Percentiles rank a stretch among this genome's conserved stretches.
phyloP scores from a whole-genome alignment of 768 basidiomycete genomes.

The Hypholoma fasciculare region DNA sequence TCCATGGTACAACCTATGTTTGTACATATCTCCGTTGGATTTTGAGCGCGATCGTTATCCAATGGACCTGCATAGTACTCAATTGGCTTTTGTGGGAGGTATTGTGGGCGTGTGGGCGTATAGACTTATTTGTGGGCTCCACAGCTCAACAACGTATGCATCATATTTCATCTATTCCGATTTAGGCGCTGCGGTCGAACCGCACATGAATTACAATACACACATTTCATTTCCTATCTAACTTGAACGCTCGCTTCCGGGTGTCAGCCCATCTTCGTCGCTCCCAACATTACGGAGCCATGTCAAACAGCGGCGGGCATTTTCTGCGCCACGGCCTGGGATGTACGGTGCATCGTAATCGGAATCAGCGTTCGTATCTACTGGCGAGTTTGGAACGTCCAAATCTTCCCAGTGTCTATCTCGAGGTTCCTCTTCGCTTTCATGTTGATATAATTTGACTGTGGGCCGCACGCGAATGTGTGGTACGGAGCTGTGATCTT shows the following conservation, averaged over 20 bases:
- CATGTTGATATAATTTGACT: background rate
- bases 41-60: background rate
- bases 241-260: background rate
- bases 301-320: background rate
- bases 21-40: background rate
- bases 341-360: background rate
- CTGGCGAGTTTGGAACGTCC: background rate
- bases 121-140: too few species aligned
- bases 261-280: background rate
- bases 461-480: background rate
- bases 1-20: background rate
- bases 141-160: too few species aligned
- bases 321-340: background rate
- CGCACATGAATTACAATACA: background rate
- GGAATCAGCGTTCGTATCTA: background rate
- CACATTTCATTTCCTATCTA: background rate
- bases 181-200: too few species aligned
- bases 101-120: too few species aligned
- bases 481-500: background rate
- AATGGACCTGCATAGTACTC: too few species aligned
- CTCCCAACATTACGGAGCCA: slow-evolving; percentile 1
- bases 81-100: too few species aligned
- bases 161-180: too few species aligned
- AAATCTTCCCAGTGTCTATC: background rate
- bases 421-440: background rate